Evolutionary conservation across 768 basidiomycete species (phyloP).

Genomic region (Lentinula sp.): DNA sequence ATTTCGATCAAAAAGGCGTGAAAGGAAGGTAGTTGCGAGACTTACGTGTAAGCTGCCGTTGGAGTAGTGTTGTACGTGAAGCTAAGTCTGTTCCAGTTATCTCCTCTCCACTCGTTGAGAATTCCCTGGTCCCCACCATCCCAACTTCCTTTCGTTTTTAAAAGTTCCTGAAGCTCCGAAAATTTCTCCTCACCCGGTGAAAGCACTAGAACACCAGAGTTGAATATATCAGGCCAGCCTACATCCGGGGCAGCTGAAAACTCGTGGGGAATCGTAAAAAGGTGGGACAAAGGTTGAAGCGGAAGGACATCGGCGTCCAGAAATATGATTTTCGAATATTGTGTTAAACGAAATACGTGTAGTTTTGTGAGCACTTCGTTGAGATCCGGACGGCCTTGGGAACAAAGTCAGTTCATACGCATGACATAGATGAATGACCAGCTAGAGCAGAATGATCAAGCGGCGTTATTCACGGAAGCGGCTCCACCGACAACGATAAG

Average conservation of each 20-base stretch:
- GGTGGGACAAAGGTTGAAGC: constrained; percentile 81
- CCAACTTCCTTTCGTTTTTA: constrained; percentile 82
- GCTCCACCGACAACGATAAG: constrained; percentile 3
- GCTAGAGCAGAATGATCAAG: constrained; percentile 11
- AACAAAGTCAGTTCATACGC: constrained; percentile 8
- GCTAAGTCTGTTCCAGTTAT: constrained; percentile 87
- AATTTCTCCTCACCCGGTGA: constrained; percentile 83
- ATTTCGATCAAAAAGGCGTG: constrained; percentile 18
- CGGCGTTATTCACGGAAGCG: neutral
- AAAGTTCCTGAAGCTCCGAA: constrained; percentile 58
- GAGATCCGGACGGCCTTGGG: constrained; percentile 87
- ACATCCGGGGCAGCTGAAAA: constrained; percentile 96
- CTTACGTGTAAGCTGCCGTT: constrained; percentile 93
- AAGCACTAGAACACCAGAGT: constrained; percentile 91
- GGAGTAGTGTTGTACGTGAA: constrained; percentile 99
- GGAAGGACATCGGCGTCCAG: constrained; percentile 92
- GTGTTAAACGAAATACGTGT: constrained; percentile 88
- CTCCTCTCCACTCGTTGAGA: constrained; percentile 90
- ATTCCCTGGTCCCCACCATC: constrained; percentile 99
- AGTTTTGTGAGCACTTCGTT: constrained; percentile 93
- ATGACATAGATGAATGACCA: neutral
- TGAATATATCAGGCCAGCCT: constrained; percentile 99
- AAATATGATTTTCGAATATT: constrained; percentile 83
- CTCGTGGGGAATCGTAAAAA: constrained; percentile 77
- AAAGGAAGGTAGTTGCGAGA: constrained; percentile 18